Base-by-base conservation (phyloP, 805 yeast species). In the Starmera quercuum region DNA sequence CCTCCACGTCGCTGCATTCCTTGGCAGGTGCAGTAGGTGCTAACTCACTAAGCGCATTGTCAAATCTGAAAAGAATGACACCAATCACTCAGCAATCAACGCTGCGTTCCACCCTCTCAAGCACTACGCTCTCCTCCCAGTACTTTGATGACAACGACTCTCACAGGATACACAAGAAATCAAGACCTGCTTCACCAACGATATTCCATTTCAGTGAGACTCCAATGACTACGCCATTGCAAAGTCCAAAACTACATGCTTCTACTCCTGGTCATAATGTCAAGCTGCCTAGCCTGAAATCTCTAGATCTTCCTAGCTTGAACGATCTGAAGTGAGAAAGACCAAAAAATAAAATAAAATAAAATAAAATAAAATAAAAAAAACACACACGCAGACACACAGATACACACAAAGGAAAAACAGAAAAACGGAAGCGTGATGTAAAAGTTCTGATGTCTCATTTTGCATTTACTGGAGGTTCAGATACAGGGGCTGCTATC, bases 151-250 rank as follows among this genome's bases (percentile, higher is more conserved):
- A 25, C 15, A n/a, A 13, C 9, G 6, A 5, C 27, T 13, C 15
- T 56, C 23, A 58, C 51, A 47, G 52, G 57, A 34, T 35, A 4
- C 19, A 24, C 20, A 69, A 67, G 51, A 66, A 63, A 45, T 66
- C 72, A 12, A 53, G 74, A 40, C 74, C 75, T 20, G 66, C 59
- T 46, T 66, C 73, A 9, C 75, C 75, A 16, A 52, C 56, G 16
- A 26, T 44, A 63, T 73, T 30, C 38, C 49, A 45, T 10, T 20
- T 50, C 4, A 56, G 53, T 33, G 73, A 66, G 11, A 70, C 75
- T 6, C 75, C 75, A 9, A 42, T 68, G 26, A 68, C 65, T 37
- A 70, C 75, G 0, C 73, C 73, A 11, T 45, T 61, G 20, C 74
- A 70, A 35, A 62, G 71, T 30, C 75, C 75, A n/a, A 67, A 56